phyloP scores from a whole-genome alignment of 495 filamentous ascomycete genomes.

The Collariella sp. region DNA sequence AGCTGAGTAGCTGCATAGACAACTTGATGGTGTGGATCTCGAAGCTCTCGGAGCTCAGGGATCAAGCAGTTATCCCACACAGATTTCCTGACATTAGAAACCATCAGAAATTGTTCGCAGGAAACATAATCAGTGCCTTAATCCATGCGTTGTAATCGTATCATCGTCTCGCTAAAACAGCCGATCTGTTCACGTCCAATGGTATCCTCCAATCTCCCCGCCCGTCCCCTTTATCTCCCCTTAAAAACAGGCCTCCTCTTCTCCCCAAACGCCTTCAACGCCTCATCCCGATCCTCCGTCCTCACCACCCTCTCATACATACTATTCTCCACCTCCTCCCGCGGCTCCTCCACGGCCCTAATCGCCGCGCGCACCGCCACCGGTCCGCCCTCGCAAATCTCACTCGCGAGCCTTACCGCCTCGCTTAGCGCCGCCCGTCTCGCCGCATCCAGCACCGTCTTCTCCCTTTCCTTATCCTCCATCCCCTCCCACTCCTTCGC shows the following conservation, averaged over 20 bases:
- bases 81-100: not conserved
- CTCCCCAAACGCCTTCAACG: slow-evolving; percentile 76
- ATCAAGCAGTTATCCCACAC: not conserved
- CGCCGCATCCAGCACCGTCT: slow-evolving; percentile 35
- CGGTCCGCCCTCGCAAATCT: slow-evolving; percentile 83
- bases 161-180: too few relatives aligned
- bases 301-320: slow-evolving; percentile 72
- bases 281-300: slow-evolving; percentile 81
- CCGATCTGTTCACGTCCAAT: too few relatives aligned
- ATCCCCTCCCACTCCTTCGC: slow-evolving; percentile 28
- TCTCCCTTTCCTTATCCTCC: slow-evolving; percentile 29
- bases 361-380: slow-evolving; percentile 66
- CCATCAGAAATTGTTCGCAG: too few relatives aligned
- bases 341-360: slow-evolving; percentile 56
- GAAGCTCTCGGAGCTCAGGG: not conserved
- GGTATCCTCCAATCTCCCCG: too few relatives aligned
- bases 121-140: too few relatives aligned
- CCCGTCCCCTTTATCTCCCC: too few relatives aligned
- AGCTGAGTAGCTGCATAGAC: not conserved
- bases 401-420: slow-evolving; percentile 66
- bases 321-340: slow-evolving; percentile 61
- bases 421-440: slow-evolving; percentile 57
- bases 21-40: not conserved
- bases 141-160: too few relatives aligned
- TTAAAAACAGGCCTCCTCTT: slow-evolving; percentile 83